phyloP scores from a whole-genome alignment of 108 stramenopile genomes.

The Skeletonema costatum region DNA sequence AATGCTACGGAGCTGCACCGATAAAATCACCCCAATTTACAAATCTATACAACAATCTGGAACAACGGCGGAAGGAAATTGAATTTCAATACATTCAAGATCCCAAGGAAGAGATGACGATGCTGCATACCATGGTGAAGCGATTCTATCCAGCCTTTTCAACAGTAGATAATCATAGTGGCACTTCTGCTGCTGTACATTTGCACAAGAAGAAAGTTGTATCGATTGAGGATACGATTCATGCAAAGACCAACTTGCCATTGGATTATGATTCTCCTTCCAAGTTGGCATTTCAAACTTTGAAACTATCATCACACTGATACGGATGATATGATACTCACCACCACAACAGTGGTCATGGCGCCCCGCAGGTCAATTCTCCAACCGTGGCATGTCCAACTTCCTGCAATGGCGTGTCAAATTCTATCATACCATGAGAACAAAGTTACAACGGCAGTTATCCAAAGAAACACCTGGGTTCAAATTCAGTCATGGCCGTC shows the following conservation, averaged over 20 bases:
- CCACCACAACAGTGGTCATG: constrained; percentile 42
- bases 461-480: background rate
- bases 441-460: constrained; percentile 8
- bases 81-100: constrained; percentile 35
- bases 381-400: constrained; percentile 18
- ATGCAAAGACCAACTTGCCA: constrained; percentile 12
- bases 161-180: background rate
- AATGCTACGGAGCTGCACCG: constrained; percentile 36
- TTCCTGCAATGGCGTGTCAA: constrained; percentile 9
- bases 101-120: constrained; percentile 27
- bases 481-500: constrained; percentile 24
- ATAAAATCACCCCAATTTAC: constrained; percentile 1
- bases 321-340: background rate
- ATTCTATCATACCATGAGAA: constrained; percentile 26
- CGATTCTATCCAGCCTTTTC: constrained; percentile 36
- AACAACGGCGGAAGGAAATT: constrained; percentile 43
- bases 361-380: constrained; percentile 34
- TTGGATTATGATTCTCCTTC: constrained; percentile 21
- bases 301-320: background rate
- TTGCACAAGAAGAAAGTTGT: constrained; percentile 43
- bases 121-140: constrained; percentile 37
- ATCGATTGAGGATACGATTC: constrained; percentile 30
- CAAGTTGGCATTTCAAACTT: constrained; percentile 29
- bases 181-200: background rate
- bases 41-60: constrained; percentile 39